Base-by-base conservation (phyloP, 108 stramenopile species). In the Skeletonema tropicum region DNA sequence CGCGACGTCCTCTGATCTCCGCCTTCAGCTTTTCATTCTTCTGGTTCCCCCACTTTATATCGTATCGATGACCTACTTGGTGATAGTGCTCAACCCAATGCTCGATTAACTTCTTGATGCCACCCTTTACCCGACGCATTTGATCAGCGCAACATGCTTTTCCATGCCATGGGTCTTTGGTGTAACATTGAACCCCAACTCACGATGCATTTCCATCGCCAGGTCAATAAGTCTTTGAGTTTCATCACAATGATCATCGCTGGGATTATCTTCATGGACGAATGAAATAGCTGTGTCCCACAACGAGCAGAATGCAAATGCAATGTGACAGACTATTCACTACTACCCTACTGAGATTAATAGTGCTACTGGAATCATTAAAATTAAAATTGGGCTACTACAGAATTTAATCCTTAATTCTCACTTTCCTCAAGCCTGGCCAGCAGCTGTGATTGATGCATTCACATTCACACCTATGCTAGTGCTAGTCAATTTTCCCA, bases 51-150 rank as follows among this genome's bases (percentile, higher is more conserved):
- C 48, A 48, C 48, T 48, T 48, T 48, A 57, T 14, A 25, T 73
- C 73, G 35, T 64, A 57, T 15, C 31, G 46, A 49, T 46, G 55
- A 19, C 73, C 52, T 36, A 32, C 36, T 55, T 73, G 73, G 57
- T 73, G 63, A 35, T 61, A 73, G 15, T 73, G 59, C 64, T 64
- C 73, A 33, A 73, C 52, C 73, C 73, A 73, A 35, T 73, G 52
- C 45, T 73, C 63, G 41, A 72, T 72, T 41, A 72, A 48, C 31
- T 38, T 49, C n/a, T 31, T 19, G 30, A 73, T 73, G 21, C 73
- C 63, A 12, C 73, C 45, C 11, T 42, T 7, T 23, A 65, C 52
- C 15, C 21, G 46, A 55, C 33, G 63, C 62, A 73, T 64, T 55
- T 73, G 73, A 23, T 35, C 19, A 49, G 26, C 49, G 26, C 49